Percentiles rank a stretch among this genome's conserved stretches.
These are phyloP conservation scores for Scutellaria barbata DNA, from an alignment of 257 asterid species.

Conservation along the genomic window DNA sequence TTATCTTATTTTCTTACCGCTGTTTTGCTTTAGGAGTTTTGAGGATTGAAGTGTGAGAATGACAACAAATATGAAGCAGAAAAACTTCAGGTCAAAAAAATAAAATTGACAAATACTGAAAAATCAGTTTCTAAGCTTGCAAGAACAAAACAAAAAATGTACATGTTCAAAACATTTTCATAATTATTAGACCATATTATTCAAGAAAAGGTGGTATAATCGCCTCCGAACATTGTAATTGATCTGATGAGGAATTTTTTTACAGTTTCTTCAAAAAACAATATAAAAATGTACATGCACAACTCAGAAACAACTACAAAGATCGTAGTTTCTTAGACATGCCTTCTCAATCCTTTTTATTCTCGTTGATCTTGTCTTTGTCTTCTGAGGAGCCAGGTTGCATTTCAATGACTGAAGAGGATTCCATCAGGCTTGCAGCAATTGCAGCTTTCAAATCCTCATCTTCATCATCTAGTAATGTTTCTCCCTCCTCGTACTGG, in stretches of 20 bases:
- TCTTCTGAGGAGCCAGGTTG: conserved; percentile 40
- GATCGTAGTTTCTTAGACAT: conserved; percentile 1
- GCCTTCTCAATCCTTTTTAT: conserved; percentile 33
- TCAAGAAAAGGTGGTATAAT: conserved; percentile 17
- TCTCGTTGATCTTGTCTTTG: conserved; percentile 36
- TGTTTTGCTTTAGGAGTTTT: neutral
- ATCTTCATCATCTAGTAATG: conserved; percentile 61
- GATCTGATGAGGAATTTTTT: neutral
- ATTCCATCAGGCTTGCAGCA: conserved; percentile 84
- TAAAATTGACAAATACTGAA: too few species aligned
- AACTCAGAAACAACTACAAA: conserved; percentile 9
- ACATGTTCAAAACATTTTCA: neutral
- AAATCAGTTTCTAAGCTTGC: neutral
- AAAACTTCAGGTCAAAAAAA: neutral
- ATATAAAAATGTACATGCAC: conserved; percentile 26
- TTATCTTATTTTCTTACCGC: neutral
- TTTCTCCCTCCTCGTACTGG: conserved; percentile 40
- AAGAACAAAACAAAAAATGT: neutral
- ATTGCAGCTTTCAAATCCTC: conserved; percentile 97
- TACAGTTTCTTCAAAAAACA: conserved; percentile 30
- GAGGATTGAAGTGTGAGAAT: neutral
- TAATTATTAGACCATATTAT: conserved; percentile 25
- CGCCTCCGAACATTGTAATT: neutral
- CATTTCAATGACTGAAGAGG: conserved; percentile 44
- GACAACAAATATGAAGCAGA: neutral